Evolutionary conservation across 306 rosid genomes (phyloP).

Genomic region (Vigna mungo): DNA sequence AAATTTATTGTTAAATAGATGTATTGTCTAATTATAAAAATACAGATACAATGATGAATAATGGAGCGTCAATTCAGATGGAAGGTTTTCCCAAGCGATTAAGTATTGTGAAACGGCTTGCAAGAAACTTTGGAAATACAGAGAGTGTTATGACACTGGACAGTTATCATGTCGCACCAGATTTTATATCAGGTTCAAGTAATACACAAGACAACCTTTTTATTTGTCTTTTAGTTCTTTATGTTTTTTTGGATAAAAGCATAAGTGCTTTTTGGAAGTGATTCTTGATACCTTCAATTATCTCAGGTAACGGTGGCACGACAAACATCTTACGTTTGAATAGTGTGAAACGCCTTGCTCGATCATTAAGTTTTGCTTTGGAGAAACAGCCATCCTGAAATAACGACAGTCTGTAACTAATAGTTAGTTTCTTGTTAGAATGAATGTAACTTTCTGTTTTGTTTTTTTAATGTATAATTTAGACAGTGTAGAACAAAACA

Average conservation of each 20-base stretch:
- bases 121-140: conserved; percentile 40
- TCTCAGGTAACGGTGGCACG: conserved; percentile 45
- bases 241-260: background rate
- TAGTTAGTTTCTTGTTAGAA: background rate
- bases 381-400: conserved; percentile 18
- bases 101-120: conserved; percentile 58
- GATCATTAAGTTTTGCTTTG: conserved; percentile 34
- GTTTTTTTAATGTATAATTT: background rate
- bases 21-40: background rate
- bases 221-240: background rate
- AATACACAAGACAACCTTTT: background rate
- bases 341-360: conserved; percentile 57
- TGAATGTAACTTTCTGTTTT: background rate
- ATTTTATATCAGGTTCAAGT: background rate
- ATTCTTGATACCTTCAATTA: background rate
- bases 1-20: no score
- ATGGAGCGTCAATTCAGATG: conserved; percentile 36
- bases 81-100: conserved; percentile 50
- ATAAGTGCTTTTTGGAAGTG: no score
- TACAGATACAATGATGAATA: background rate
- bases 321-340: conserved; percentile 51
- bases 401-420: conserved; percentile 20
- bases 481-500: background rate
- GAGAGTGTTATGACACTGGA: conserved; percentile 24
- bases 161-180: conserved; percentile 15